A percentile compares a stretch with the other conserved stretches of the same genome.
These are phyloP conservation scores for Cladophialophora carrionii DNA, from an alignment of 2,329 filamentous ascomycete species.

Conservation along the genomic window DNA sequence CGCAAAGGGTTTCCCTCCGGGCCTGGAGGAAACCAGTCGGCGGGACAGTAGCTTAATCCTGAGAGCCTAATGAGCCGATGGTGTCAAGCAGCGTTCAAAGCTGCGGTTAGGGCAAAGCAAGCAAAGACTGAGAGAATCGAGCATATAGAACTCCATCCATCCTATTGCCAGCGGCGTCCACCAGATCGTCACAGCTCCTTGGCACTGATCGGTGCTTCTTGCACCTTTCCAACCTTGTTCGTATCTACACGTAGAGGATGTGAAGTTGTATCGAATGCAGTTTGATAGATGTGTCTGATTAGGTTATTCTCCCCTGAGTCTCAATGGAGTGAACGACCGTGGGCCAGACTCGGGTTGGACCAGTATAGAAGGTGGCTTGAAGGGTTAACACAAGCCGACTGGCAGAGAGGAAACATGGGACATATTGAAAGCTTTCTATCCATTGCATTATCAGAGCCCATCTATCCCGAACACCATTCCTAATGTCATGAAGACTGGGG, in stretches of 20 bases:
- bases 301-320: background rate
- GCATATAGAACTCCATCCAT: background rate
- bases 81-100: background rate
- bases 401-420: background rate
- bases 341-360: background rate
- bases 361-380: background rate
- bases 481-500: conserved; percentile 14
- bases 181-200: background rate
- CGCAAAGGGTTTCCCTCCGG: background rate
- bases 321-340: background rate
- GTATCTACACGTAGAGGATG: background rate
- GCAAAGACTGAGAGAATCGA: background rate
- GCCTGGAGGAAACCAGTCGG: background rate
- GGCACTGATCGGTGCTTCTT: background rate
- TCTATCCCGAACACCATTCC: conserved; percentile 6
- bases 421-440: conserved; percentile 11
- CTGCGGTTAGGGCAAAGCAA: background rate
- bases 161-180: background rate
- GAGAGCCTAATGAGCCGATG: background rate
- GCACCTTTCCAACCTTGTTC: background rate
- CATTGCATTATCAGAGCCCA: conserved; percentile 2
- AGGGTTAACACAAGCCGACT: background rate
- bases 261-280: background rate
- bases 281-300: background rate
- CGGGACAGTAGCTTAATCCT: background rate